Evolutionary conservation across 495 filamentous ascomycete species (phyloP), one percentile per base, ranked within the genome.

Genomic region (Bathelium albidoporum): DNA sequence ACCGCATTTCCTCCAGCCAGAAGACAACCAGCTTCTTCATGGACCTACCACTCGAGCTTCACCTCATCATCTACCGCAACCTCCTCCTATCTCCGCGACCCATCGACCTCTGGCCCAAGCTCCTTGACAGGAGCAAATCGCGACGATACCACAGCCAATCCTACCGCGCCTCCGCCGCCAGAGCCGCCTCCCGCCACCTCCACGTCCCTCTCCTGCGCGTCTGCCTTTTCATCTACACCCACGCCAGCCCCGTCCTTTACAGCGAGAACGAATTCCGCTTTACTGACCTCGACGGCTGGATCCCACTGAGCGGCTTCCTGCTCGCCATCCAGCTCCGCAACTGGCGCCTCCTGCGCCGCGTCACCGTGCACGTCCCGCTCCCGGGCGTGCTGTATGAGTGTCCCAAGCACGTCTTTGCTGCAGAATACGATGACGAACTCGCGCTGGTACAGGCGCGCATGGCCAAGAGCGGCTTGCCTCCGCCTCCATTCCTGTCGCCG

Each of bases 261-360:
- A 32, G 41, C 39, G 32, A 62, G 20, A 62, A 62, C 32, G 60
- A 52, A n/a, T 62, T 53, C 60, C 60, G 60, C 20, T 62, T 62
- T 43, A 62, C 41, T 43, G 39, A 53, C 22, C 22, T 62, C 39
- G 29, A 49, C 43, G 60, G 60, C 39, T 62, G 29, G 18, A 24
- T 52, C 41, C 26, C 41, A 10, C 52, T 62, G 1, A 29, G 31
- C 60, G 32, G 32, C 60, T 62, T 62, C 60, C 52, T 29, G n/a
- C 41, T 29, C 18, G 32, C 41, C 26, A 62, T 62, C 43, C 41
- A 32, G 12, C 31, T 16, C 3, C 28, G 28, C 12, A 24, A 62
- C 32, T 32, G 26, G 28, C 32, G 2, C n/a, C 22, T 52, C 1
- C 60, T 62, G 10, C 60, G 60, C 11, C 44, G 53, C 24, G 32